A percentile compares a stretch with the other conserved stretches of the same genome.
phyloP scores from a whole-genome alignment of 225 moss, liverwort and hornwort genomes.

The Marchantia paleacea region DNA sequence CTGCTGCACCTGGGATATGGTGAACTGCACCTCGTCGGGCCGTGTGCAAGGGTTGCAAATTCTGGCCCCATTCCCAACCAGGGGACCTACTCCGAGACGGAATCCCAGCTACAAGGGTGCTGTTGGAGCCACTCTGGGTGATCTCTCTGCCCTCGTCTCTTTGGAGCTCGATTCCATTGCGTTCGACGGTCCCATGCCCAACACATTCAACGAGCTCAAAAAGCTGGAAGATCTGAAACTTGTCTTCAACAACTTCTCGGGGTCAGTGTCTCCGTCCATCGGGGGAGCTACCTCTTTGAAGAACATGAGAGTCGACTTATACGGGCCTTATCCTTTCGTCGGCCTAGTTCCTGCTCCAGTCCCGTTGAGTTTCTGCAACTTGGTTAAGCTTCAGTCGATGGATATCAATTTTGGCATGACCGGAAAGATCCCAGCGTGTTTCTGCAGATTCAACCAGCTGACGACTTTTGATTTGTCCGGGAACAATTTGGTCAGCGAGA shows the following conservation, averaged over 20 bases:
- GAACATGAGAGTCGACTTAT: background rate
- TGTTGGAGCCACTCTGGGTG: slow-evolving; percentile 20
- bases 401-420: background rate
- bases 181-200: slow-evolving; percentile 24
- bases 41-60: slow-evolving; percentile 17
- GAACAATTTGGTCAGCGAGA: background rate
- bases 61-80: background rate
- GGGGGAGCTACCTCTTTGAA: slow-evolving; percentile 5
- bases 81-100: background rate
- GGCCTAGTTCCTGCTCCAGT: slow-evolving; percentile 3
- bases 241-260: background rate
- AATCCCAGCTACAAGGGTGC: slow-evolving; percentile 1
- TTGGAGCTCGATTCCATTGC: background rate
- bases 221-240: slow-evolving; percentile 3
- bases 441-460: background rate
- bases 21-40: slow-evolving; percentile 20
- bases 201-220: slow-evolving; percentile 14
- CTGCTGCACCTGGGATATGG: slow-evolving; percentile 30
- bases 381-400: background rate
- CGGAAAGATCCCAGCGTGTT: background rate
- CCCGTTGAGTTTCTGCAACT: slow-evolving; percentile 1
- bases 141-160: slow-evolving; percentile 7
- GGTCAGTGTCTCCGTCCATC: background rate
- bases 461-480: background rate
- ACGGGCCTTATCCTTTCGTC: background rate